Conservation (phyloP, 2,329 filamentous ascomycete genomes). For the Epichloe gansuensis region DNA sequence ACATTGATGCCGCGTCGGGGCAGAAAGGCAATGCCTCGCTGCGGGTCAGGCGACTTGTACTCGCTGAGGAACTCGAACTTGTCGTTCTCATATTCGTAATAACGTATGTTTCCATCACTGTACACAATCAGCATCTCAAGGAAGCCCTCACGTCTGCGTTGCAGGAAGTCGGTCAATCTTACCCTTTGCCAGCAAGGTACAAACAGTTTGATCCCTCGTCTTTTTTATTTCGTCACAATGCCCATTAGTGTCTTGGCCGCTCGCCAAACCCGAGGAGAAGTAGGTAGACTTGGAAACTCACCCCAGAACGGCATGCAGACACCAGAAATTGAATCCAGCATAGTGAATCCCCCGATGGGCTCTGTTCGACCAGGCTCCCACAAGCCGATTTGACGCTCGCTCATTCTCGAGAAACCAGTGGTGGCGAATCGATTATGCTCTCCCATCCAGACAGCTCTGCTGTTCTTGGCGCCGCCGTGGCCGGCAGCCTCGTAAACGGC, state of each 20-base stretch:
- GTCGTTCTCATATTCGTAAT: slow-evolving; percentile 97
- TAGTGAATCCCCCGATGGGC: slow-evolving; percentile 80
- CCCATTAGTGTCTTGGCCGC: not conserved
- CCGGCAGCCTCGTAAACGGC: slow-evolving; percentile 73
- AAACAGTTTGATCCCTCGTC: slow-evolving; percentile 88
- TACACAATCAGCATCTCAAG: slow-evolving; percentile 7
- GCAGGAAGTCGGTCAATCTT: slow-evolving; percentile 21
- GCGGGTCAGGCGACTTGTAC: slow-evolving; percentile 92
- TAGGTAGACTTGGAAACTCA: slow-evolving; percentile 20
- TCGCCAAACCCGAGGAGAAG: not conserved
- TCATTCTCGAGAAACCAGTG: slow-evolving; percentile 97
- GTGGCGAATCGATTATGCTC: slow-evolving; percentile 93
- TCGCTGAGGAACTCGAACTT: slow-evolving; percentile 96
- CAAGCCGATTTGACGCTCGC: slow-evolving; percentile 85
- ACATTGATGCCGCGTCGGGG: slow-evolving; percentile 91
- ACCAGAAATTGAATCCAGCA: slow-evolving; percentile 89
- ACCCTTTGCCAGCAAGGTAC: slow-evolving; percentile 96
- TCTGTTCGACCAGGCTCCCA: slow-evolving; percentile 85
- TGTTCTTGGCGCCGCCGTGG: slow-evolving; percentile 93
- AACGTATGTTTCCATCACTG: slow-evolving; percentile 96
- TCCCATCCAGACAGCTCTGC: slow-evolving; percentile 90
- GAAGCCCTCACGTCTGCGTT: not conserved
- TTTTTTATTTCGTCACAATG: slow-evolving; percentile 19
- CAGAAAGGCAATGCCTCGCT: slow-evolving; percentile 86
- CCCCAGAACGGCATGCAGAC: slow-evolving; percentile 99